Conservation (phyloP, 495 filamentous ascomycete species). For the Hypoxylon intermedium region DNA sequence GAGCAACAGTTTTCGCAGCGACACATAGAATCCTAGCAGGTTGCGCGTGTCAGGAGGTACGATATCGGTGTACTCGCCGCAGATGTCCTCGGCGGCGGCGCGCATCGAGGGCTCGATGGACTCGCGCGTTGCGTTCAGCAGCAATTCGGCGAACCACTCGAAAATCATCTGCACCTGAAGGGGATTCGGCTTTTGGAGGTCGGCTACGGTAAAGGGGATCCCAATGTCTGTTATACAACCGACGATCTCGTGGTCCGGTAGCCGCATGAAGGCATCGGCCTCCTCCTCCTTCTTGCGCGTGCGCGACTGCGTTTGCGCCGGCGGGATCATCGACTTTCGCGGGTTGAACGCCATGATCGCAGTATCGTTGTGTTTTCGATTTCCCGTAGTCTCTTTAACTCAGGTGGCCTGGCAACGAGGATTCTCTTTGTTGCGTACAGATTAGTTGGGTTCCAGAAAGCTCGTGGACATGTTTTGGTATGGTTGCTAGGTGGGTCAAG, state of each 20-base stretch:
- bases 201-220: conserved; percentile 83
- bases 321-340: conserved; percentile 75
- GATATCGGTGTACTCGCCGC: conserved; percentile 78
- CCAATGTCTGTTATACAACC: conserved; percentile 97
- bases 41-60: conserved; percentile 87
- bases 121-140: conserved; percentile 89
- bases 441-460: conserved; percentile 1
- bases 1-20: conserved; percentile 73
- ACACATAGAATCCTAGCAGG: conserved; percentile 90
- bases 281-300: conserved; percentile 78
- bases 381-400: too few species aligned
- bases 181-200: conserved; percentile 91
- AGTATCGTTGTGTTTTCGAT: background rate
- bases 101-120: conserved; percentile 94
- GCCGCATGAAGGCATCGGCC: conserved; percentile 85
- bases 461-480: conserved; percentile 27
- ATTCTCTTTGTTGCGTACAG: too few species aligned
- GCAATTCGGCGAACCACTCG: conserved; percentile 93
- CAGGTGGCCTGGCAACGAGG: too few species aligned
- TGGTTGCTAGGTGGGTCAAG: conserved; percentile 30
- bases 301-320: conserved; percentile 65
- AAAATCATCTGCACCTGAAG: conserved; percentile 94
- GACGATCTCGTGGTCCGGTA: conserved; percentile 87
- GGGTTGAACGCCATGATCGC: conserved; percentile 70
- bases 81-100: conserved; percentile 81